Percentiles rank a stretch among this genome's conserved stretches.
Conservation (phyloP, 164 flowering plant species). For the Stephania japonica region DNA sequence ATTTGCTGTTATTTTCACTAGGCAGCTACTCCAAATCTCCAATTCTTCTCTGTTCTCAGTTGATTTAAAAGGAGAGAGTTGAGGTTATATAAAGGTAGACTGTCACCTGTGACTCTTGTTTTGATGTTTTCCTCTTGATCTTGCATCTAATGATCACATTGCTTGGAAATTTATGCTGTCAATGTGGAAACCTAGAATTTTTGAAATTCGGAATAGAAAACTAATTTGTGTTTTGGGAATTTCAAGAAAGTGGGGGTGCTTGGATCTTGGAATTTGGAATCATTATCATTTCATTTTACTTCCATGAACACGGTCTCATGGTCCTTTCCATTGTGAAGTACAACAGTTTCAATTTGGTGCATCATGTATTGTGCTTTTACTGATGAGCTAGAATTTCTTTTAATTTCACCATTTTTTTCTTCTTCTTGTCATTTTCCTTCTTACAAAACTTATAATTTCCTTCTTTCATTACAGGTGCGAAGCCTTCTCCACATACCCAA, state of each 20-base stretch:
- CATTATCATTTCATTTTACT: not conserved
- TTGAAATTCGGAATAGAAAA: not conserved
- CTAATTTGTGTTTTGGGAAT: too few relatives aligned
- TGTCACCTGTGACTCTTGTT: not conserved
- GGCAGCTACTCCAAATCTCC: not conserved
- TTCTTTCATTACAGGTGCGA: constrained; percentile 63
- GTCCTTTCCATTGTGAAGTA: not conserved
- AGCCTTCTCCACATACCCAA: constrained; percentile 91
- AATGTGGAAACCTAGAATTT: not conserved
- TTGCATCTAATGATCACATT: not conserved
- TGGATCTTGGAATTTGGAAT: not conserved
- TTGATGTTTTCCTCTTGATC: not conserved
- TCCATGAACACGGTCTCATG: not conserved
- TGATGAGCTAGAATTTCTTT: not conserved
- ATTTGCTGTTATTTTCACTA: not conserved
- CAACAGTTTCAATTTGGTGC: not conserved
- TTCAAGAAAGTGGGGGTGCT: too few relatives aligned
- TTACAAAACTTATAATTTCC: not conserved
- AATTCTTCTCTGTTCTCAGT: not conserved
- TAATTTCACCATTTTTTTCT: not conserved
- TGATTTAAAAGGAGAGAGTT: not conserved
- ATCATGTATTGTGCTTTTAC: not conserved
- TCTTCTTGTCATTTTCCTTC: not conserved
- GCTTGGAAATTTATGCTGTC: not conserved
- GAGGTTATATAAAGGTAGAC: not conserved